phyloP scores from a whole-genome alignment of 2,329 filamentous ascomycete species.

The Penicillium sp. region DNA sequence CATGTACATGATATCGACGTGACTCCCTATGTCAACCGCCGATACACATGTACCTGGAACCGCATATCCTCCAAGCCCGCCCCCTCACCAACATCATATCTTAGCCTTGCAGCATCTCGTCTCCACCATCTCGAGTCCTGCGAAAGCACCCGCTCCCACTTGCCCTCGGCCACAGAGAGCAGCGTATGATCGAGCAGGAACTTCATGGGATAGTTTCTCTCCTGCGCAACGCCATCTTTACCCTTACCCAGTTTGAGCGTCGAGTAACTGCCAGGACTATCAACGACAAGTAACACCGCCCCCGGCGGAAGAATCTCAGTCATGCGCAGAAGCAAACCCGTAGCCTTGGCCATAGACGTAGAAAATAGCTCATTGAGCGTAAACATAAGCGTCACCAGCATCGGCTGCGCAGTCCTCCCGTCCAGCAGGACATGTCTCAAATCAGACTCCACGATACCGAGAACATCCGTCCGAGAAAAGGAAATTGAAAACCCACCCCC shows the following conservation, averaged over 20 bases:
- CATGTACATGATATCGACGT: not conserved
- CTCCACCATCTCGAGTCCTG: slow-evolving; percentile 84
- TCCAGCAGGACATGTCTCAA: slow-evolving; percentile 35
- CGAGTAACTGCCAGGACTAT: slow-evolving; percentile 91
- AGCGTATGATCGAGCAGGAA: slow-evolving; percentile 85
- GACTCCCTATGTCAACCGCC: slow-evolving; percentile 28
- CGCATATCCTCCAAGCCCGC: slow-evolving; percentile 90
- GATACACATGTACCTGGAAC: slow-evolving; percentile 84
- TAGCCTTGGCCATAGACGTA: slow-evolving; percentile 67
- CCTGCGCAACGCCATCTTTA: slow-evolving; percentile 38
- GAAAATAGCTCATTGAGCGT: slow-evolving; percentile 94
- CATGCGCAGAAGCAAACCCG: slow-evolving; percentile 66
- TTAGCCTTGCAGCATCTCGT: slow-evolving; percentile 55
- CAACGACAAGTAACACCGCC: slow-evolving; percentile 74
- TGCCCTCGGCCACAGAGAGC: slow-evolving; percentile 44
- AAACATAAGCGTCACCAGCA: slow-evolving; percentile 79
- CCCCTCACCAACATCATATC: slow-evolving; percentile 81
- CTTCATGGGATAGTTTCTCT: slow-evolving; percentile 79
- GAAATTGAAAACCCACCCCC: slow-evolving; percentile 25
- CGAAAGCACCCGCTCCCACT: slow-evolving; percentile 70
- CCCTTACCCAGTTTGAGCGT: slow-evolving; percentile 63
- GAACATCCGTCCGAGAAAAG: slow-evolving; percentile 51
- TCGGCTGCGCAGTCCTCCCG: not conserved
- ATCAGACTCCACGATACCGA: slow-evolving; percentile 38
- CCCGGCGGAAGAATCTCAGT: slow-evolving; percentile 55